phyloP scores from a whole-genome alignment of 805 yeast species.

The Pichia scutulata region DNA sequence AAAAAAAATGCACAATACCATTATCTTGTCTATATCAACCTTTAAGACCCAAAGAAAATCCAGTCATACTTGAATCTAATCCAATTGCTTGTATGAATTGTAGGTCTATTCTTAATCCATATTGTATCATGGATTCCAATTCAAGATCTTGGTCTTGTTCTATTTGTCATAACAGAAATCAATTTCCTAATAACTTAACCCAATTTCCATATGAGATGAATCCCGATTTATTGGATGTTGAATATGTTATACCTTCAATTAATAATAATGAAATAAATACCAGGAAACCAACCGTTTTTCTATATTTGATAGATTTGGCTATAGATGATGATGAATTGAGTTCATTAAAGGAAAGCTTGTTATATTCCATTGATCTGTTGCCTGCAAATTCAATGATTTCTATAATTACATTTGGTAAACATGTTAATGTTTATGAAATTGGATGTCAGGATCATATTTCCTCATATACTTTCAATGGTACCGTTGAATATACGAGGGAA shows the following conservation, averaged over 20 bases:
- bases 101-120: constrained; percentile 48
- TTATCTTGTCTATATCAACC: constrained; percentile 55
- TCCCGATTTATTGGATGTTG: constrained; percentile 41
- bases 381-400: constrained; percentile 53
- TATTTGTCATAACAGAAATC: constrained; percentile 44
- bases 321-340: constrained; percentile 38
- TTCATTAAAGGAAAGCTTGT: constrained; percentile 44
- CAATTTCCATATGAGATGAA: constrained; percentile 31
- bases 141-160: constrained; percentile 46
- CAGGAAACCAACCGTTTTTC: constrained; percentile 37
- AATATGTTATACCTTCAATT: constrained; percentile 32
- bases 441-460: constrained; percentile 29
- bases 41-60: constrained; percentile 37
- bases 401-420: constrained; percentile 50
- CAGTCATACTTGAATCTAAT: constrained; percentile 30
- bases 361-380: constrained; percentile 34
- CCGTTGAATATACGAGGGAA: constrained; percentile 40
- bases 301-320: constrained; percentile 53
- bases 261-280: neutral
- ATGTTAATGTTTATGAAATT: constrained; percentile 52
- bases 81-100: constrained; percentile 49
- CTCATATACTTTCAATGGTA: constrained; percentile 47
- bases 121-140: constrained; percentile 30
- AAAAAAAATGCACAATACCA: constrained; percentile 46
- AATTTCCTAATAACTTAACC: constrained; percentile 22